These are phyloP conservation scores for Rhynchospora tenuis DNA, from an alignment of 176 grass and related monocot genomes.

Conservation along the genomic window DNA sequence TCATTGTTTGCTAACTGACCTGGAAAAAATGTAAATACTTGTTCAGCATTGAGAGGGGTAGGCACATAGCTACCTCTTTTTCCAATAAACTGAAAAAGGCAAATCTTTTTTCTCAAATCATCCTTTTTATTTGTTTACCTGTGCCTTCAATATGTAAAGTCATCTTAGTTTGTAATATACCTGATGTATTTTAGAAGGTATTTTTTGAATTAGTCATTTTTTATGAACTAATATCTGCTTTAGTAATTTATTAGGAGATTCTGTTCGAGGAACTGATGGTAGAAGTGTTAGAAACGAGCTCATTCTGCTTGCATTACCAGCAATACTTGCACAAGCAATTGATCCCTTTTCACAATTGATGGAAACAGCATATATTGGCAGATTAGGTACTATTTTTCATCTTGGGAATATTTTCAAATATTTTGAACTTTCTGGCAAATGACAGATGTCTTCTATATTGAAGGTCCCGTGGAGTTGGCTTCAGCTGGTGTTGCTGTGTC, in stretches of 20 bases:
- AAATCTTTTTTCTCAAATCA: background rate
- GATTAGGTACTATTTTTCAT: conserved; percentile 58
- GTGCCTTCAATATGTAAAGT: background rate
- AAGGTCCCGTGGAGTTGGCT: conserved; percentile 64
- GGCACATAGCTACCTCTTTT: background rate
- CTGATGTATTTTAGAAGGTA: background rate
- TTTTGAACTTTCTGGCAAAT: background rate
- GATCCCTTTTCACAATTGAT: conserved; percentile 86
- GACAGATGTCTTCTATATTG: conserved; percentile 9
- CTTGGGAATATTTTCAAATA: background rate
- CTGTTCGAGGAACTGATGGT: conserved; percentile 11
- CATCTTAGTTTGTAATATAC: conserved; percentile 6
- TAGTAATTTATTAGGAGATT: conserved; percentile 35
- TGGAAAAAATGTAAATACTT: too few species aligned
- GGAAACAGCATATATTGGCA: conserved; percentile 91
- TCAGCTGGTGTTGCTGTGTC: conserved; percentile 59
- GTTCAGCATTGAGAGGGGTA: too few species aligned
- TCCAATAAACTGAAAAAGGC: background rate
- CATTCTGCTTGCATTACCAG: conserved; percentile 72
- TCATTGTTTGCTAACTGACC: background rate
- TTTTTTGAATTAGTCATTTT: background rate
- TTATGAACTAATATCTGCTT: conserved; percentile 13
- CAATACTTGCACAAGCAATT: conserved; percentile 82
- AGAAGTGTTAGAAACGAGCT: conserved; percentile 53
- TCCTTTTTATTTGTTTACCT: background rate